Conservation (phyloP, 176 grass and related monocot genomes). For the Aegilops sharonensis region DNA sequence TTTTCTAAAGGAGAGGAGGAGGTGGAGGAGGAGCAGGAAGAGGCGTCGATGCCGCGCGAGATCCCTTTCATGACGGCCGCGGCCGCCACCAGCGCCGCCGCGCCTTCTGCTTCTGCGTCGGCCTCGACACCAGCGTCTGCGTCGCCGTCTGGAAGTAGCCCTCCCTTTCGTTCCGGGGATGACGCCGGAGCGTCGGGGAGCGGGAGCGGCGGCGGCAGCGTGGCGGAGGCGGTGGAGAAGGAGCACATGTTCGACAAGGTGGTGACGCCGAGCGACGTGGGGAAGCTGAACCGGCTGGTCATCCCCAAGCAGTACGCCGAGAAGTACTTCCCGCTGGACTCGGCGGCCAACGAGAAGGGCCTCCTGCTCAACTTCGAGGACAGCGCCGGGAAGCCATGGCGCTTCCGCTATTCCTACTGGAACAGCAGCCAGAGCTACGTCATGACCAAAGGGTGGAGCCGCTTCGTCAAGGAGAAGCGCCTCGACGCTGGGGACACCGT, state of each 20-base stretch:
- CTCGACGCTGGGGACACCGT: slow-evolving; percentile 89
- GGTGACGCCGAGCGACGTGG: slow-evolving; percentile 96
- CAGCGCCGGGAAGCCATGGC: slow-evolving; percentile 85
- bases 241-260: slow-evolving; percentile 99
- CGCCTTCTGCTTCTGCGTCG: slow-evolving; percentile 34
- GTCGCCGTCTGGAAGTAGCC: slow-evolving; percentile 30
- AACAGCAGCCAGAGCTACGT: slow-evolving; percentile 99
- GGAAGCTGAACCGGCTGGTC: slow-evolving; percentile 95
- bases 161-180: slow-evolving; percentile 30
- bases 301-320: slow-evolving; percentile 99
- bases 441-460: slow-evolving; percentile 99
- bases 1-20: slow-evolving; percentile 51
- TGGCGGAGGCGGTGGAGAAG: slow-evolving; percentile 48
- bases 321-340: slow-evolving; percentile 91
- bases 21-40: slow-evolving; percentile 39
- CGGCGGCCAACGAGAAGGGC: slow-evolving; percentile 75
- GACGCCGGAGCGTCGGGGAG: slow-evolving; percentile 44
- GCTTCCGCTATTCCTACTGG: slow-evolving; percentile 99
- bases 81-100: background rate
- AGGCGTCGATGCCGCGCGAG: slow-evolving; percentile 21
- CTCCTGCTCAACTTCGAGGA: slow-evolving; percentile 89
- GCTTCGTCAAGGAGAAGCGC: slow-evolving; percentile 99
- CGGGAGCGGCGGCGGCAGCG: slow-evolving; percentile 10
- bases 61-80: slow-evolving; percentile 49
- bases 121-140: slow-evolving; percentile 15